Conservation (phyloP, 208 protist species). For the Acanthamoeba royreba region DNA sequence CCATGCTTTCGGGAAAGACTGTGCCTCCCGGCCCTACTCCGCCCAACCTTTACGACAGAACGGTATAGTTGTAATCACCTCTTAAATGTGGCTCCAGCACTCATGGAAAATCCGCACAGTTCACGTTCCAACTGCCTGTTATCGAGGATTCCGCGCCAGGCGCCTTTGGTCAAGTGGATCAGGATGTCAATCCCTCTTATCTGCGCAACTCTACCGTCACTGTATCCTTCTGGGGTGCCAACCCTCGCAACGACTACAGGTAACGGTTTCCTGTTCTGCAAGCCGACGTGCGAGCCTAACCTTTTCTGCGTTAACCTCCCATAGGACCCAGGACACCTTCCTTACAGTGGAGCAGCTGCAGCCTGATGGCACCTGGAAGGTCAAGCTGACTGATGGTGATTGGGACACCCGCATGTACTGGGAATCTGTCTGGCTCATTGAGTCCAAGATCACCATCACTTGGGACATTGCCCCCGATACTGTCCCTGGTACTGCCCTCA, state of each 20-base stretch:
- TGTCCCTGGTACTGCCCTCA: constrained; percentile 42
- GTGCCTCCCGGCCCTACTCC: constrained; percentile 42
- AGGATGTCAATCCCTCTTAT: constrained; percentile 43
- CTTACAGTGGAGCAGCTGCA: constrained; percentile 53
- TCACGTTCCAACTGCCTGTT: background rate
- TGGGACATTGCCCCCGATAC: constrained; percentile 40
- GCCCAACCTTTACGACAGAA: constrained; percentile 49
- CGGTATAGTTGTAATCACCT: constrained; percentile 42
- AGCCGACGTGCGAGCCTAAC: background rate
- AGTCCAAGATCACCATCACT: constrained; percentile 55
- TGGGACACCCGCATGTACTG: constrained; percentile 67
- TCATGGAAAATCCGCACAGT: background rate
- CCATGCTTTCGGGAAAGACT: constrained; percentile 4
- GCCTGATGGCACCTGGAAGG: constrained; percentile 23
- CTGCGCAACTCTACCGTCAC: background rate
- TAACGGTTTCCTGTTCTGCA: background rate
- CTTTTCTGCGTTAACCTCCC: background rate
- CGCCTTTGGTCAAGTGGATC: constrained; percentile 55
- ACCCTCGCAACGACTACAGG: constrained; percentile 66
- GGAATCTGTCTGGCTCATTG: constrained; percentile 13
- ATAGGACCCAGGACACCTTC: constrained; percentile 52
- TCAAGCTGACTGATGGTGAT: constrained; percentile 52
- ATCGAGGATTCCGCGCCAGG: constrained; percentile 54
- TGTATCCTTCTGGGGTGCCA: constrained; percentile 66
- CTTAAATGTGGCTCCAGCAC: background rate